Conservation (phyloP, 1,284 basidiomycete species). For the Apiotrichum montevideense region DNA sequence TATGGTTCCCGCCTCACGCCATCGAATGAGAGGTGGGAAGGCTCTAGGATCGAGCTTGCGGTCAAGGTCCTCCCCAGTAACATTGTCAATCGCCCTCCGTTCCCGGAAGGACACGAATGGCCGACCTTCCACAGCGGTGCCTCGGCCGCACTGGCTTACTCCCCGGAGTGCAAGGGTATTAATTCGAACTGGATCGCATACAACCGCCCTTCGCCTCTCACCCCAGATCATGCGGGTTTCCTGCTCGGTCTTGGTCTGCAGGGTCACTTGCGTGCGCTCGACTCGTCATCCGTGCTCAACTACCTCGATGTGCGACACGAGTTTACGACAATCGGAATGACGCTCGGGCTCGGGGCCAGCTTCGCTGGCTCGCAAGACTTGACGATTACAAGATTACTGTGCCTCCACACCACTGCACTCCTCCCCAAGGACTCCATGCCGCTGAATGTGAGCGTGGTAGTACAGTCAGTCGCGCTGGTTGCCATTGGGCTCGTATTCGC, state of each 20-base stretch:
- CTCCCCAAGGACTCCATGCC: constrained; percentile 81
- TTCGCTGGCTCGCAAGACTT: constrained; percentile 82
- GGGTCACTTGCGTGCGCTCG: constrained; percentile 79
- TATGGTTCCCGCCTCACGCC: constrained; percentile 68
- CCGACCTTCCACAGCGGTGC: constrained; percentile 98
- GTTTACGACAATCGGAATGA: constrained; percentile 83
- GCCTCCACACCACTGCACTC: constrained; percentile 86
- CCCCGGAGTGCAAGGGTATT: constrained; percentile 66
- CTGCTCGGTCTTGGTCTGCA: constrained; percentile 85
- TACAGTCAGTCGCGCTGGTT: constrained; percentile 81
- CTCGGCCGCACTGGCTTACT: constrained; percentile 77
- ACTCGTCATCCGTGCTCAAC: constrained; percentile 73
- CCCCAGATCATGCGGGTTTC: constrained; percentile 90
- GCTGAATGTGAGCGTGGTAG: constrained; percentile 80
- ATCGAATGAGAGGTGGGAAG: constrained; percentile 66
- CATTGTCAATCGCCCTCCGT: constrained; percentile 50
- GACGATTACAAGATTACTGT: constrained; percentile 81
- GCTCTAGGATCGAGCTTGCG: constrained; percentile 72
- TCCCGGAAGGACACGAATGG: constrained; percentile 74
- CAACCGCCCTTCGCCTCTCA: constrained; percentile 78
- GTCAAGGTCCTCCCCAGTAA: constrained; percentile 58
- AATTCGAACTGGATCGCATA: constrained; percentile 91
- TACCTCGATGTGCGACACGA: constrained; percentile 95
- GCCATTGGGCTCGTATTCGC: constrained; percentile 87
- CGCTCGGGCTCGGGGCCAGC: constrained; percentile 85